Evolutionary conservation across 2,329 filamentous ascomycete species (phyloP).

Genomic region (Lasiodiplodia theobromae): DNA sequence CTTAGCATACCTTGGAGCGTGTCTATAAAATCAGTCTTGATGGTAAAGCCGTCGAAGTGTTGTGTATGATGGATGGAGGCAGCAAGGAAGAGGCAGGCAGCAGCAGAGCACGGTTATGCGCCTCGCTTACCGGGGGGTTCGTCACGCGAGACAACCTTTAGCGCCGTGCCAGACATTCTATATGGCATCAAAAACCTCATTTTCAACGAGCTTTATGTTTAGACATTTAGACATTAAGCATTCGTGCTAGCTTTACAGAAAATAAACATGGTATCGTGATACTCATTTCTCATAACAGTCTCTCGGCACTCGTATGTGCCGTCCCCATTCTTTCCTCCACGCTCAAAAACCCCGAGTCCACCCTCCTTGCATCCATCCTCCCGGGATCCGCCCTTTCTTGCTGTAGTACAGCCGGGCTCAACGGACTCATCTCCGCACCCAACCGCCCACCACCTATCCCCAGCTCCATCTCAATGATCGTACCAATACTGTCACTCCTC

Average conservation of each 20-base stretch:
- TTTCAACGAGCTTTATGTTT: too few species aligned
- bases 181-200: too few species aligned
- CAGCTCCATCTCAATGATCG: background rate
- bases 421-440: background rate
- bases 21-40: background rate
- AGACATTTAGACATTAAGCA: too few species aligned
- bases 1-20: background rate
- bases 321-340: background rate
- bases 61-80: background rate
- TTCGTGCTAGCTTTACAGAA: background rate
- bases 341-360: background rate
- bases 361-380: background rate
- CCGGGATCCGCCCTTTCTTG: background rate
- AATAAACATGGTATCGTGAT: background rate
- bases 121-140: background rate
- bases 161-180: too few species aligned
- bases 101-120: background rate
- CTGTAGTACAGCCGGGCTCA: background rate
- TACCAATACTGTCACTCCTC: background rate
- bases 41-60: background rate
- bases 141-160: too few species aligned
- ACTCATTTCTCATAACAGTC: background rate
- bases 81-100: background rate
- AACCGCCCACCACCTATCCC: background rate
- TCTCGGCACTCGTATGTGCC: conserved; percentile 7